phyloP scores from a whole-genome alignment of 2,329 filamentous ascomycete genomes.

The Monosporascus sp. region DNA sequence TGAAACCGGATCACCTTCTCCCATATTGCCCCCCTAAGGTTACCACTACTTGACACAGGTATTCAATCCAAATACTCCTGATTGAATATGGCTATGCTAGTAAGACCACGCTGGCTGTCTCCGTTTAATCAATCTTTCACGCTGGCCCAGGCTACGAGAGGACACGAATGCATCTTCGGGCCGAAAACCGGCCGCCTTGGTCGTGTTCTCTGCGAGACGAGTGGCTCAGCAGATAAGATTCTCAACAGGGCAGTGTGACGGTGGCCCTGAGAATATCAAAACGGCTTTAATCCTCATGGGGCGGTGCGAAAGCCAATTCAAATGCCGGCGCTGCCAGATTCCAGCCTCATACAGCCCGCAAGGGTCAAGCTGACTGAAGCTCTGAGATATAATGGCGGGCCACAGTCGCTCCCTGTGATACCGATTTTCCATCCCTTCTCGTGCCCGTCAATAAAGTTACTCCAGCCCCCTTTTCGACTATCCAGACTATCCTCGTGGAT shows the following conservation, averaged over 20 bases:
- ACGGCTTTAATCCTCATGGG: not conserved
- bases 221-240: not conserved
- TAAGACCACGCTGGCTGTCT: not conserved
- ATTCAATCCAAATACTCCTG: not conserved
- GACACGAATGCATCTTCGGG: not conserved
- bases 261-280: not conserved
- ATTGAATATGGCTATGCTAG: not conserved
- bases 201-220: not conserved
- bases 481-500: conserved; percentile 6
- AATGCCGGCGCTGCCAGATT: not conserved
- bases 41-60: not conserved
- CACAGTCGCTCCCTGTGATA: conserved; percentile 3
- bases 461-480: conserved; percentile 9
- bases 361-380: not conserved
- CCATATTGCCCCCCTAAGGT: conserved; percentile 5
- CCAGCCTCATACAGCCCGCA: not conserved
- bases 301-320: not conserved
- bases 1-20: conserved; percentile 2
- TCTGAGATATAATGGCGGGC: conserved; percentile 7
- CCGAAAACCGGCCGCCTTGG: not conserved
- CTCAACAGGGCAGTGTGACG: not conserved
- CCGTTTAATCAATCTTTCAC: not conserved
- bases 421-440: conserved; percentile 1
- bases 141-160: not conserved
- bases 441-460: conserved; percentile 16